Conservation (phyloP, 2,329 filamentous ascomycete genomes). For the Ascochyta lentis region DNA sequence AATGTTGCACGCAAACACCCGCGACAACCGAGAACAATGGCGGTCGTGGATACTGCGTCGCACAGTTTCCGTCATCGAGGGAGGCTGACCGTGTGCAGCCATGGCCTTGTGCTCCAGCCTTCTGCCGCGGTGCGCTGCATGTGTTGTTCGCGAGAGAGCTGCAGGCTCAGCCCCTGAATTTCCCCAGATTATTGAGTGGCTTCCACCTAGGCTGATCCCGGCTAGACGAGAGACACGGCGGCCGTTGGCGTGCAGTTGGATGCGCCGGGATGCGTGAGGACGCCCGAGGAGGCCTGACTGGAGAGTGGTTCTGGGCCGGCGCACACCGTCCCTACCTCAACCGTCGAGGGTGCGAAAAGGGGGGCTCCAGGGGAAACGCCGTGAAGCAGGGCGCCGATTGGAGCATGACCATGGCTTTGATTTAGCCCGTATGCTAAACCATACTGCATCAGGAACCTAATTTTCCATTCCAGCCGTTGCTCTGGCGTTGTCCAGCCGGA, state of each 20-base stretch:
- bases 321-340: constrained; percentile 19
- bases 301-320: constrained; percentile 22
- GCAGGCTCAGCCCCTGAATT: constrained; percentile 43
- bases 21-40: constrained; percentile 11
- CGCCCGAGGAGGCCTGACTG: constrained; percentile 10
- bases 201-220: constrained; percentile 20
- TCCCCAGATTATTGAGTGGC: constrained; percentile 46
- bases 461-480: constrained; percentile 45
- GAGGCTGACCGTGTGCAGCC: constrained; percentile 4
- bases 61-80: constrained; percentile 13
- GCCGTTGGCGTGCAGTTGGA: constrained; percentile 31
- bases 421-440: constrained; percentile 29
- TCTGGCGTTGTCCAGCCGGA: constrained; percentile 35
- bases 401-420: constrained; percentile 24
- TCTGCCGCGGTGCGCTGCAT: constrained; percentile 4
- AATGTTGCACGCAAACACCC: constrained; percentile 13
- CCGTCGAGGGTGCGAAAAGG: constrained; percentile 26
- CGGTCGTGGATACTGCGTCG: constrained; percentile 3
- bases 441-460: constrained; percentile 31
- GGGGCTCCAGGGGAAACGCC: constrained; percentile 21
- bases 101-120: constrained; percentile 13
- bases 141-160: constrained; percentile 8
- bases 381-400: constrained; percentile 27
- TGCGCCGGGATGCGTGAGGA: constrained; percentile 27
- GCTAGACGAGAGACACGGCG: constrained; percentile 29